phyloP scores from a whole-genome alignment of 148 eudicot species.

The Rheum nobile region DNA sequence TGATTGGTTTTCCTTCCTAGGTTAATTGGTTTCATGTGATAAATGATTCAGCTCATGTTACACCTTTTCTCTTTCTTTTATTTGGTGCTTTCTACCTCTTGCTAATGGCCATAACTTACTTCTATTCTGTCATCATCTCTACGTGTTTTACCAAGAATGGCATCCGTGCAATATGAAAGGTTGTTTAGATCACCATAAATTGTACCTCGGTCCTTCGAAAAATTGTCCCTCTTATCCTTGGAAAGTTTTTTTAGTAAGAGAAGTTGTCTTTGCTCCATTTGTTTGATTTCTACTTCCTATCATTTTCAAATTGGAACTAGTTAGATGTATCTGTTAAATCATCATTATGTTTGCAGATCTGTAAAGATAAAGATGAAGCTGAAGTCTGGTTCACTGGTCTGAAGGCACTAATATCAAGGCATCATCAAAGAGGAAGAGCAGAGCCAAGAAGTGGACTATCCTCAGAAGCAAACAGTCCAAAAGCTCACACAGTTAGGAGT shows the following conservation, averaged over 20 bases:
- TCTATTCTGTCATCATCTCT: background rate
- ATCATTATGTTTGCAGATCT: constrained; percentile 34
- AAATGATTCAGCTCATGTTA: background rate
- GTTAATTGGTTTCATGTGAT: background rate
- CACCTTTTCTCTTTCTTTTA: background rate
- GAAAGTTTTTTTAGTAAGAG: background rate
- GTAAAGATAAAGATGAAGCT: constrained; percentile 79
- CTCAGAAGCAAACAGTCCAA: constrained; percentile 46
- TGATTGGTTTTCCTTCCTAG: background rate
- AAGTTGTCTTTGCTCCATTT: background rate
- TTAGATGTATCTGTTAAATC: background rate
- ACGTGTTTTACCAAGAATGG: background rate
- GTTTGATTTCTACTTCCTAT: background rate
- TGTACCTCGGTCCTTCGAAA: background rate
- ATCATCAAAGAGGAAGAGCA: constrained; percentile 31
- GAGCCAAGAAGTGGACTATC: constrained; percentile 38
- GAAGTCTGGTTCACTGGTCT: constrained; percentile 71
- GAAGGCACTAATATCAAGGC: constrained; percentile 45
- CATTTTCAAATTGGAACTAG: background rate
- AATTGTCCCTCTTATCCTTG: background rate
- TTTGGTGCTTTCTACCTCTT: background rate
- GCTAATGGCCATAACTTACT: background rate
- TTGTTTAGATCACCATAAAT: constrained; percentile 1
- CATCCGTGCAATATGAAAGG: background rate
- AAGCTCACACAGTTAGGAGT: constrained; percentile 32